Evolutionary conservation across 2,329 filamentous ascomycete genomes (phyloP).

Genomic region (Epichloe glyceriae): DNA sequence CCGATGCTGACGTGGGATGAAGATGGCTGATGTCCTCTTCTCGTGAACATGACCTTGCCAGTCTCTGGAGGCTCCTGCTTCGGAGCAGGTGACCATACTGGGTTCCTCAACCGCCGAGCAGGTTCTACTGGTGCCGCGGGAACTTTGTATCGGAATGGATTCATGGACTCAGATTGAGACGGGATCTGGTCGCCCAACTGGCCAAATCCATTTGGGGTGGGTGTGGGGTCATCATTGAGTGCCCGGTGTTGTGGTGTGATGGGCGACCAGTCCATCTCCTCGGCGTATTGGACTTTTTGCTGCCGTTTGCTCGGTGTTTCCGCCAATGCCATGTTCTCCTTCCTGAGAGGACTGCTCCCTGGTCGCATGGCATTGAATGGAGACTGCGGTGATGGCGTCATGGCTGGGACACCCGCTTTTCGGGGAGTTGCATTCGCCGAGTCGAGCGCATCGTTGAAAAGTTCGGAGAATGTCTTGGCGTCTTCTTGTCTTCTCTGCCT

Average conservation of each 20-base stretch:
- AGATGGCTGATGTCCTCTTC: conserved; percentile 9
- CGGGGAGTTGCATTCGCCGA: conserved; percentile 9
- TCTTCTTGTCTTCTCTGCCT: conserved; percentile 18
- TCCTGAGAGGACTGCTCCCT: conserved; percentile 3
- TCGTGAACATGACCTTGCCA: conserved; percentile 37
- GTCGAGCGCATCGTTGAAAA: conserved; percentile 21
- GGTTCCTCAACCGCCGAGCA: conserved; percentile 48
- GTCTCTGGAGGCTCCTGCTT: conserved; percentile 30
- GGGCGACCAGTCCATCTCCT: conserved; percentile 66
- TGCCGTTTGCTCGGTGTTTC: conserved; percentile 6
- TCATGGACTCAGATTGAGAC: conserved; percentile 25
- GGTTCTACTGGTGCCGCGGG: conserved; percentile 57
- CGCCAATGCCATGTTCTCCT: conserved; percentile 8
- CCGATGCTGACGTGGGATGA: conserved; percentile 5
- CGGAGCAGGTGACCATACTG: conserved; percentile 41
- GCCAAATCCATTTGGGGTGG: conserved; percentile 23
- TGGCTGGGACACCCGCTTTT: conserved; percentile 9
- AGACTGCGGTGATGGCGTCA: conserved; percentile 8
- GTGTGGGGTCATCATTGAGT: conserved; percentile 33
- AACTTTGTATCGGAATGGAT: conserved; percentile 57
- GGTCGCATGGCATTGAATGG: neutral
- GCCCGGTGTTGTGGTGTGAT: conserved; percentile 42
- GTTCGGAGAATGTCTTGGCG: conserved; percentile 30
- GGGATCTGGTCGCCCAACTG: conserved; percentile 32
- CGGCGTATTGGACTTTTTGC: conserved; percentile 25